Evolutionary conservation across 2,329 filamentous ascomycete species (phyloP), one percentile per base, ranked within the genome.

Genomic region (Nakataea oryzae): DNA sequence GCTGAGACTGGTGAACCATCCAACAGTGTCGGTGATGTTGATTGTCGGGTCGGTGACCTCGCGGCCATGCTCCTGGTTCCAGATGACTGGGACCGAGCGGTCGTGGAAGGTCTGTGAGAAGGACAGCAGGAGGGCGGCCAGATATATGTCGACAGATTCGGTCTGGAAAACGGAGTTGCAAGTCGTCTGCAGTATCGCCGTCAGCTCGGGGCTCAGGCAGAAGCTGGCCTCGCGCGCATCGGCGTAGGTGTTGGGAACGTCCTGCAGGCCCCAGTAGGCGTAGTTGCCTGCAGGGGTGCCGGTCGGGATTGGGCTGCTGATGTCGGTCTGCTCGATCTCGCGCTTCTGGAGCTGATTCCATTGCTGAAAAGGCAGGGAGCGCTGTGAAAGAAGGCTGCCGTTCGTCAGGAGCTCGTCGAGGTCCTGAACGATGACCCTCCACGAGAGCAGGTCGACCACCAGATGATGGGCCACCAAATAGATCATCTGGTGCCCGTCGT

Each of bases 1-100:
- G 59, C 78, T 82, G 14, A 86, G 71, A 0, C 81, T 78, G 2
- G 82, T 84, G 65, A 86, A 85, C 82, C 82, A 86, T 2, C 83
- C 84, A 0, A 86, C 81, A 0, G 83, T 86, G 60, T 82, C 75
- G 5, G 79, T 78, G 0, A 85, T 76, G 69, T 86, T 80, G 14
- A 81, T 72, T 21, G 78, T 76, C 0, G 71, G 69, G 29, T 77
- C 76, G 64, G 75, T 75, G 2, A 73, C 69, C n/a, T 76, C 71
- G 21, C 81, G 74, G 21, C 81, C 81, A 50, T 78, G 75, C 63
- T 82, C 80, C 64, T 81, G 79, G 61, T 79, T 81, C 81, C 81
- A 86, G 0, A 86, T 67, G 1, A 79, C 78, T 0, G 83, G 84
- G 0, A 75, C 70, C 0, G 67, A 64, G 24, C 83, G 76, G 60